A percentile compares a stretch with the other conserved stretches of the same genome.
These are phyloP conservation scores for Wickerhamomyces sp. DNA, from an alignment of 1,139 yeast species.

Conservation along the genomic window DNA sequence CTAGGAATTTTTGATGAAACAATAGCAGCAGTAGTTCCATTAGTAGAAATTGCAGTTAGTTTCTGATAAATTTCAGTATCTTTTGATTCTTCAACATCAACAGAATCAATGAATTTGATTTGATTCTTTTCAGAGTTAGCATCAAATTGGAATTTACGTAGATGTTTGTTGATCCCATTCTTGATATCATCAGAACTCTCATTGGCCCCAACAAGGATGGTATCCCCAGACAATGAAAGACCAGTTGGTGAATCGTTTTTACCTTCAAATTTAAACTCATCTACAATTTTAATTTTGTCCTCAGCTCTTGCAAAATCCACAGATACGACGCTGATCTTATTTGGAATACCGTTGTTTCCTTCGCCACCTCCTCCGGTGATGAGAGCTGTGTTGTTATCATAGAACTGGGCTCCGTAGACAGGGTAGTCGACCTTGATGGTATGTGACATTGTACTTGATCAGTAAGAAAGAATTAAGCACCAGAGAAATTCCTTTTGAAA, in stretches of 20 bases:
- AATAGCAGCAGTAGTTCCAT: conserved; percentile 53
- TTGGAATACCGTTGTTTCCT: conserved; percentile 83
- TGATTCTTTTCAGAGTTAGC: conserved; percentile 45
- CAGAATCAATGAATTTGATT: conserved; percentile 55
- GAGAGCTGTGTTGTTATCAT: conserved; percentile 54
- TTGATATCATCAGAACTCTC: conserved; percentile 53
- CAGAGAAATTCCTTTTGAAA: background rate
- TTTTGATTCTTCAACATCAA: conserved; percentile 32
- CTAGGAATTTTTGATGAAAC: conserved; percentile 61
- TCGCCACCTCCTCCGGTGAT: conserved; percentile 96
- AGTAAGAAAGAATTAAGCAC: no score
- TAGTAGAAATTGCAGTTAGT: conserved; percentile 45
- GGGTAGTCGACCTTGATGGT: conserved; percentile 63
- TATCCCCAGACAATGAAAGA: conserved; percentile 45
- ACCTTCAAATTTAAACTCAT: conserved; percentile 58
- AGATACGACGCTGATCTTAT: conserved; percentile 67
- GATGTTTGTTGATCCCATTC: conserved; percentile 60
- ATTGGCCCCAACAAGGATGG: conserved; percentile 70
- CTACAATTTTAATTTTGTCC: conserved; percentile 50
- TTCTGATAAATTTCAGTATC: conserved; percentile 56
- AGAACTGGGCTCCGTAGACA: conserved; percentile 70
- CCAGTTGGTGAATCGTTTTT: conserved; percentile 76
- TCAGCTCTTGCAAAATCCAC: conserved; percentile 43
- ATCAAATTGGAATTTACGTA: conserved; percentile 54
- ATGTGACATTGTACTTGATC: conserved; percentile 29